Evolutionary conservation across 345 rosid species (phyloP).

Genomic region (Combretum micranthum): DNA sequence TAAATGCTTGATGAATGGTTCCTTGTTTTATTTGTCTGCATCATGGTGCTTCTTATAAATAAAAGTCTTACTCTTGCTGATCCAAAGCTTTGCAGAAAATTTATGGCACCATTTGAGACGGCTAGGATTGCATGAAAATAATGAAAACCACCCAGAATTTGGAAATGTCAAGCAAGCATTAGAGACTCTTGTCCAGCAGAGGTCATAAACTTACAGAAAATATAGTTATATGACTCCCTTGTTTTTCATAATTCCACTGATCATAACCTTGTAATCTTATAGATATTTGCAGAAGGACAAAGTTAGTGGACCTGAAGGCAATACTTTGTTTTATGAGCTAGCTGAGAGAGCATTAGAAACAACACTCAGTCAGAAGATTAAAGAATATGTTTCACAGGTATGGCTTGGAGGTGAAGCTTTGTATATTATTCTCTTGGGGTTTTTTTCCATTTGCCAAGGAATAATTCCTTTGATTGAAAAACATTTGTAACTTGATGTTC

Average conservation of each 20-base stretch:
- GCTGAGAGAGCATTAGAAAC: constrained; percentile 92
- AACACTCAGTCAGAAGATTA: constrained; percentile 46
- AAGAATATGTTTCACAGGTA: constrained; percentile 80
- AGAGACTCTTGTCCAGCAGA: constrained; percentile 79
- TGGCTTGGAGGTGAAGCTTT: constrained; percentile 1
- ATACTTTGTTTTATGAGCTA: constrained; percentile 56
- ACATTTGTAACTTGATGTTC: too few species aligned
- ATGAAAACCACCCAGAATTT: constrained; percentile 60
- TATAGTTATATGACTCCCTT: not conserved
- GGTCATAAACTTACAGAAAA: constrained; percentile 26
- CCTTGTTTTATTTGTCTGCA: too few species aligned
- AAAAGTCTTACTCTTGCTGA: too few species aligned
- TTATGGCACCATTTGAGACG: constrained; percentile 79
- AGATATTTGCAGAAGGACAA: constrained; percentile 88
- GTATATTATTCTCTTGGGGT: not conserved
- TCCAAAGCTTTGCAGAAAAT: constrained; percentile 33
- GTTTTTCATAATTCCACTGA: not conserved
- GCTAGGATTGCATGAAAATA: constrained; percentile 56
- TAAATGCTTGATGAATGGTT: too few species aligned
- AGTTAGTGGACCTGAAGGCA: constrained; percentile 83
- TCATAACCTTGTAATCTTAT: constrained; percentile 1
- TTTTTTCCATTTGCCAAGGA: not conserved
- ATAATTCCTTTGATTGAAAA: not conserved
- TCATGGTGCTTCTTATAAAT: too few species aligned
- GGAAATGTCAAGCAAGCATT: constrained; percentile 73